These are phyloP conservation scores for Debaryomyces singareniensis DNA, from an alignment of 1,139 yeast species.

Conservation along the genomic window DNA sequence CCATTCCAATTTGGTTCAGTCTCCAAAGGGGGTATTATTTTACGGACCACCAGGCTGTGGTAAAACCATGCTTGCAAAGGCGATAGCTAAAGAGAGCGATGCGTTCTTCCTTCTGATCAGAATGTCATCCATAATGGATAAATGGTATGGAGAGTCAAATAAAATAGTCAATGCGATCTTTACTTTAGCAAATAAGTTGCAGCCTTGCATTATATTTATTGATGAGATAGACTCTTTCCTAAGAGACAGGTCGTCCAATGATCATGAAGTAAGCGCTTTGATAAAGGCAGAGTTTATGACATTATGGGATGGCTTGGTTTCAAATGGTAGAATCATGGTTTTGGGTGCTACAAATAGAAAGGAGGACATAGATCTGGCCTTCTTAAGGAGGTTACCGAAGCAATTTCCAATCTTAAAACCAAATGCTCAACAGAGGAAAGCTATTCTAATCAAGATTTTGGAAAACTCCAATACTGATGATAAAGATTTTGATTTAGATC, in stretches of 20 bases:
- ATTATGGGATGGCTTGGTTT: conserved; percentile 87
- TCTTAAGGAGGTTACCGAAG: conserved; percentile 89
- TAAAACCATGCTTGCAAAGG: conserved; percentile 95
- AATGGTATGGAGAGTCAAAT: conserved; percentile 97
- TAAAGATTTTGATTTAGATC: conserved; percentile 51
- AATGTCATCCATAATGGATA: conserved; percentile 94
- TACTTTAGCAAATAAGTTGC: conserved; percentile 80
- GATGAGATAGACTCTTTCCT: conserved; percentile 95
- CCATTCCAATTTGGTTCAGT: conserved; percentile 64
- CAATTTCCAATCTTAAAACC: conserved; percentile 80
- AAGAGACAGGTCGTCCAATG: conserved; percentile 76
- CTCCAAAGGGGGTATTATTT: conserved; percentile 90
- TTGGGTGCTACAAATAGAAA: conserved; percentile 96
- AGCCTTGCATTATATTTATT: conserved; percentile 91
- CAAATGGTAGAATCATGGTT: conserved; percentile 75
- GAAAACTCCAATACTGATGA: conserved; percentile 57
- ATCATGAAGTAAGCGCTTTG: conserved; percentile 95
- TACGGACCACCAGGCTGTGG: conserved; percentile 99
- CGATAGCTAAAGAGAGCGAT: conserved; percentile 85
- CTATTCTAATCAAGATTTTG: conserved; percentile 63
- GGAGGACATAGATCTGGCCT: conserved; percentile 86
- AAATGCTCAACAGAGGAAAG: conserved; percentile 55
- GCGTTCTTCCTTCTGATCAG: conserved; percentile 89
- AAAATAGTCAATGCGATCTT: conserved; percentile 92
- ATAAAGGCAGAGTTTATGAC: conserved; percentile 97